Evolutionary conservation across 768 basidiomycete species (phyloP).

Genomic region (Kwoniella botswanensis): DNA sequence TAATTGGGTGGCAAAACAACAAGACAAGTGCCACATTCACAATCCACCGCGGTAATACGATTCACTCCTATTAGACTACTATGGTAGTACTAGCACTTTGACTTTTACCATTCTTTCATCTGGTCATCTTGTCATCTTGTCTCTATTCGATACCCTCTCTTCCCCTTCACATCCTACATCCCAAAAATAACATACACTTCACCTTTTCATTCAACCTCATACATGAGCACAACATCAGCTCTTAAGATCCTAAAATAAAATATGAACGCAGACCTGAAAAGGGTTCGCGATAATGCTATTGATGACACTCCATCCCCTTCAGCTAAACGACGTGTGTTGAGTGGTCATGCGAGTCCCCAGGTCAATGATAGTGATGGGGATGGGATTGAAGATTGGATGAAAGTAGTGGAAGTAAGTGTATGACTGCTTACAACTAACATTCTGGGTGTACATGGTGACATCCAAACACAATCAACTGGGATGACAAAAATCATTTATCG

Average conservation of each 20-base stretch:
- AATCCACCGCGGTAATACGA: constrained; percentile 21
- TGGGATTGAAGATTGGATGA: constrained; percentile 49
- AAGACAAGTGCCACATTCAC: constrained; percentile 23
- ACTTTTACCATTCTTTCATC: too few relatives aligned
- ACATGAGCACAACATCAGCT: not conserved
- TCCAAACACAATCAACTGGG: not conserved
- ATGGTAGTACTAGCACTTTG: not conserved
- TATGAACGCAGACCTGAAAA: constrained; percentile 54
- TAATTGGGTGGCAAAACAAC: constrained; percentile 22
- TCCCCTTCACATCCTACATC: not conserved
- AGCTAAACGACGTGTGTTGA: constrained; percentile 36
- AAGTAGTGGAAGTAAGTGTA: constrained; percentile 47
- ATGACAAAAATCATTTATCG: not conserved
- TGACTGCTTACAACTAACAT: not conserved
- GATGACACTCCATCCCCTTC: constrained; percentile 37
- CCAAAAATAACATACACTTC: not conserved
- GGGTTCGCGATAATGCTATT: constrained; percentile 43
- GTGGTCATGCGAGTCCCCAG: constrained; percentile 21
- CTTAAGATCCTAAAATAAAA: not conserved
- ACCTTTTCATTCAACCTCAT: not conserved
- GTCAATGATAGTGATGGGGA: constrained; percentile 30
- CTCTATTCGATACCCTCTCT: not conserved
- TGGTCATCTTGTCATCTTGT: not conserved
- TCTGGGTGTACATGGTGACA: not conserved
- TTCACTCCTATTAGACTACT: not conserved